phyloP scores from a whole-genome alignment of 306 rosid species.

The Calophaca sinica region DNA sequence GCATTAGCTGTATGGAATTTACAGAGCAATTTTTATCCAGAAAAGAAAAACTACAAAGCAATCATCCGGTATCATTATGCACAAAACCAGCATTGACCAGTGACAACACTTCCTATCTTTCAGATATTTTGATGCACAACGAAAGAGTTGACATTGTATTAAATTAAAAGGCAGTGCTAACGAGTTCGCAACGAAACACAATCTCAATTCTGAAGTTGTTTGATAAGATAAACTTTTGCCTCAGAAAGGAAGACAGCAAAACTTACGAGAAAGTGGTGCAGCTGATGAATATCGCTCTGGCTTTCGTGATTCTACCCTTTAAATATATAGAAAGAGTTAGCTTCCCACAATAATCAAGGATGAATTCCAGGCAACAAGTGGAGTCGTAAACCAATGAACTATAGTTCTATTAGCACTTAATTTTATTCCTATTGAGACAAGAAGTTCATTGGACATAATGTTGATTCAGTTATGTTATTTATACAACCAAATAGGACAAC shows the following conservation, averaged over 20 bases:
- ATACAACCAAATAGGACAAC: too few species aligned
- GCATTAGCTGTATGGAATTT: slow-evolving; percentile 79
- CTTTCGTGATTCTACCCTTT: slow-evolving; percentile 97
- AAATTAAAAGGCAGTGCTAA: slow-evolving; percentile 17
- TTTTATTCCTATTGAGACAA: background rate
- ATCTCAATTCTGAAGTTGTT: slow-evolving; percentile 25
- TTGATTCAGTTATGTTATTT: too few species aligned
- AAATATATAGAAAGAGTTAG: slow-evolving; percentile 60
- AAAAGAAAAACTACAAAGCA: slow-evolving; percentile 41
- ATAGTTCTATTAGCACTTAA: background rate
- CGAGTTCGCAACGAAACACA: slow-evolving; percentile 15
- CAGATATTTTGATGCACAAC: slow-evolving; percentile 9
- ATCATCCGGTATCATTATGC: slow-evolving; percentile 23
- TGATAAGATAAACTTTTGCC: slow-evolving; percentile 2
- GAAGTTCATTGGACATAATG: slow-evolving; percentile 9
- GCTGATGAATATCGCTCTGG: slow-evolving; percentile 98
- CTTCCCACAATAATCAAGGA: slow-evolving; percentile 31
- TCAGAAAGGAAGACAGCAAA: slow-evolving; percentile 40
- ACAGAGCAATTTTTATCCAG: slow-evolving; percentile 35
- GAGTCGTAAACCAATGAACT: background rate
- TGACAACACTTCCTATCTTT: slow-evolving; percentile 22
- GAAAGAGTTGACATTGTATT: slow-evolving; percentile 4
- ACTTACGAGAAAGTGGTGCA: slow-evolving; percentile 98
- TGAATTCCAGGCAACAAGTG: too few species aligned
- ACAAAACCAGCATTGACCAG: background rate